These are phyloP conservation scores for Backusella australiensis DNA, from an alignment of 192 early-diverging fungal species.

Conservation along the genomic window DNA sequence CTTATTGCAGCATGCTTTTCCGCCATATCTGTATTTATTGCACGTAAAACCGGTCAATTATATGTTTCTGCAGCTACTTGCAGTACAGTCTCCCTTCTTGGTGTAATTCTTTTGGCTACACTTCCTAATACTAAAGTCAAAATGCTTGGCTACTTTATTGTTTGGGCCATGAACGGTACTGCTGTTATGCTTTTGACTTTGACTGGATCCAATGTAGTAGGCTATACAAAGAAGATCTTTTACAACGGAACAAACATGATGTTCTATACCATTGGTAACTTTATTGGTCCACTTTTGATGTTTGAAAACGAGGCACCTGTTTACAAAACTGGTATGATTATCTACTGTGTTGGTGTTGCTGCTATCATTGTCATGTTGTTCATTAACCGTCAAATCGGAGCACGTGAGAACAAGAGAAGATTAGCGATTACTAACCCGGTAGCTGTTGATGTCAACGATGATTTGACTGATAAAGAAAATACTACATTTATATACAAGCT, in stretches of 20 bases:
- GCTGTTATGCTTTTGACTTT: conserved; percentile 5
- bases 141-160: conserved; percentile 12
- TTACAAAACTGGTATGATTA: conserved; percentile 19
- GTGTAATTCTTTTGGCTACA: conserved; percentile 3
- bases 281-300: conserved; percentile 25
- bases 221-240: conserved; percentile 28
- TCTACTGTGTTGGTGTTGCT: not conserved
- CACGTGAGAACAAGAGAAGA: not conserved
- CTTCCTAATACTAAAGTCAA: not conserved
- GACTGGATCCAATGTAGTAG: conserved; percentile 12
- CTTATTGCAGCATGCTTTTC: not conserved
- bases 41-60: conserved; percentile 7
- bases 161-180: conserved; percentile 12
- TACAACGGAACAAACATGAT: conserved; percentile 8
- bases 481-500: conserved; percentile 20
- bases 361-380: conserved; percentile 12
- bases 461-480: conserved; percentile 24
- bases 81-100: not conserved
- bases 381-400: not conserved
- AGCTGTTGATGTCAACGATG: not conserved
- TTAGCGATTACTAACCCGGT: not conserved
- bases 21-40: not conserved
- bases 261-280: conserved; percentile 18
- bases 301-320: not conserved
- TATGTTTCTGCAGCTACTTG: not conserved